Base-by-base conservation (phyloP, 164 flowering plant species). In the Pachysandra terminalis region DNA sequence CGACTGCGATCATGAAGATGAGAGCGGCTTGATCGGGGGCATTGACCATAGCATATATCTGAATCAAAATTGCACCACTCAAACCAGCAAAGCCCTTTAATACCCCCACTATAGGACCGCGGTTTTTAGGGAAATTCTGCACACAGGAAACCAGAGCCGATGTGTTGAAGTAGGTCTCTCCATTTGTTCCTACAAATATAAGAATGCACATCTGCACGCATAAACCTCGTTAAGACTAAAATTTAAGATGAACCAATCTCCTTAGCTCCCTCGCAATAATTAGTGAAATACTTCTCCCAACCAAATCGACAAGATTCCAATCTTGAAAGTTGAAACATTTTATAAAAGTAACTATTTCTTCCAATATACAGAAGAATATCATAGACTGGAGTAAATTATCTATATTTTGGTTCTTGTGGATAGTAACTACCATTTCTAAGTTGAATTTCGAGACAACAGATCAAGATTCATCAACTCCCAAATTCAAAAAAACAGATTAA, bases 31-130 rank as follows among this genome's bases (percentile, higher is more conserved):
- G 87, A 74, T 88, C 95, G 27, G 99, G 97, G 54, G 84, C 72
- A 68, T 92, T 75, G 52, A 95, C 76, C 68, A 82, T 19, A 0
- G 89, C 80, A 75, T 96, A 96, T 55, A 85, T 76, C 69, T 93
- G 99, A 16, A 96, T 89, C 74, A 93, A 67, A 60, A 96, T 93
- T 23, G 99, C 99, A 19, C 99, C 99, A 71, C 90, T 68, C 55
- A 96, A 71, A 27, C 99, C 99, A 28, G 98, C 95, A 83, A 90
- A 96, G 2, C 99, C 99, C 77, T 96, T 96, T 6, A 96, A 83
- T 61, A 96, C 89, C 27, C 99, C 98, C 65, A 96, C 98, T 49
- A 96, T 86, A 13, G 96, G 98, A 56, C 99, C 99, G 1, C 99
- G 82, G 73, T 81, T 89, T 76, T 89, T 90, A 7, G 99, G 99